Base-by-base conservation (phyloP, 306 rosid genomes). In the Vigna trinervia region DNA sequence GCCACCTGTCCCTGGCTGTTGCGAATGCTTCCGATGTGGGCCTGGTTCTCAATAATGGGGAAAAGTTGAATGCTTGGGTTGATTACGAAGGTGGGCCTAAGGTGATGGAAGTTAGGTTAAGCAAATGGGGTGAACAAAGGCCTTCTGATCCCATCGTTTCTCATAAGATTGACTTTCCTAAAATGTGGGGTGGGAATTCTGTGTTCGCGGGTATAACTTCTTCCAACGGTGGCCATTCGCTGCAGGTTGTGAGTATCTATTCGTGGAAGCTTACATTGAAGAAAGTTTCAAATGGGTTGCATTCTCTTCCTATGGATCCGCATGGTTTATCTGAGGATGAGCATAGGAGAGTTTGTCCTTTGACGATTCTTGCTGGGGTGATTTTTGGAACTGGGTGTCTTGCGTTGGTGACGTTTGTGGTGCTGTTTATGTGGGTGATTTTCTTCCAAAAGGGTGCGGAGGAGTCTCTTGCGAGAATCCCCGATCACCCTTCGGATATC, bases 401-500 rank as follows among this genome's bases (percentile, higher is more conserved):
- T 17, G 88, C 89, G 0, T 72, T 90, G 82, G 79, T 85, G 59
- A 81, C 93, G 2, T 92, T 87, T 59, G 72, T 86, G 53, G 67
- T 81, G 81, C 69, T 90, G 83, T 88, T 90, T 48, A 51, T 86
- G 85, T 88, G 93, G 97, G 93, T 75, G 4, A 85, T 90, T 6
- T 41, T 87, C 28, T 84, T 76, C 13, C 74, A 65, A 26, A 73
- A 76, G 76, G 69, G 69, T 28, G 68, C 80, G 11, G 86, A 82
- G 6, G 85, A 78, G 36, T 46, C 73, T 20, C 87, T 77, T 65
- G 73, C 17, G 8, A 86, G 75, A 80, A 46, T 82, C 15, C 74
- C 83, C 11, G 68, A 60, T 48, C 71, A 88, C 39, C 38, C 82
- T 77, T 28, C 20, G 1, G 91, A 81, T 74, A 65, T 85, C 77